Evolutionary conservation across 306 rosid species (phyloP).

Genomic region (Cicer cuneatum): DNA sequence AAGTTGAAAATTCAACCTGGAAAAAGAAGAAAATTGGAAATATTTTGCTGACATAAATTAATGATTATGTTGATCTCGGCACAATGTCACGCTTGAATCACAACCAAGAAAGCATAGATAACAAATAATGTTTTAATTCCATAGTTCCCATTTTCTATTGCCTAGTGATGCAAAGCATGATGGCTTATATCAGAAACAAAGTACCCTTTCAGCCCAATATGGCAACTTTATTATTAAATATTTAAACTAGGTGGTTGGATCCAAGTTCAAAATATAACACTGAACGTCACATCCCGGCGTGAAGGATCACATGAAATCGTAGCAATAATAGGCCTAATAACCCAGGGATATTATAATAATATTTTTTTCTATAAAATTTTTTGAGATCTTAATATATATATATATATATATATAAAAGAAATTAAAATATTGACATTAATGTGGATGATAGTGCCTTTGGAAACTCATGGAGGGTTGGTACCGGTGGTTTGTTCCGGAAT

Average conservation of each 20-base stretch:
- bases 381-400: too few species aligned
- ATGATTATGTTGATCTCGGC: constrained; percentile 29
- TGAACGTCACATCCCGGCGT: constrained; percentile 38
- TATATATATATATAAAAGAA: too few species aligned
- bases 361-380: too few species aligned
- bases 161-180: constrained; percentile 39
- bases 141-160: constrained; percentile 1
- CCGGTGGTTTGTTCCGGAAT: too few species aligned
- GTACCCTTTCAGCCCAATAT: background rate
- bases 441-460: too few species aligned
- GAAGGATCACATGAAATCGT: constrained; percentile 29
- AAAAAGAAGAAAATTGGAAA: constrained; percentile 28
- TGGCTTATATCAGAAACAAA: constrained; percentile 20
- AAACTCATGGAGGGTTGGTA: too few species aligned
- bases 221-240: constrained; percentile 32
- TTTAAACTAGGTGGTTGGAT: constrained; percentile 32
- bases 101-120: constrained; percentile 21
- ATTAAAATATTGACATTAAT: too few species aligned
- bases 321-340: background rate
- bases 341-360: too few species aligned
- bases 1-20: constrained; percentile 24
- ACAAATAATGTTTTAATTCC: background rate
- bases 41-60: constrained; percentile 26
- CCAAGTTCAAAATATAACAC: constrained; percentile 10
- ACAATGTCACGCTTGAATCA: background rate